phyloP scores from a whole-genome alignment of 768 basidiomycete species.

The Strobilomyces confusus region DNA sequence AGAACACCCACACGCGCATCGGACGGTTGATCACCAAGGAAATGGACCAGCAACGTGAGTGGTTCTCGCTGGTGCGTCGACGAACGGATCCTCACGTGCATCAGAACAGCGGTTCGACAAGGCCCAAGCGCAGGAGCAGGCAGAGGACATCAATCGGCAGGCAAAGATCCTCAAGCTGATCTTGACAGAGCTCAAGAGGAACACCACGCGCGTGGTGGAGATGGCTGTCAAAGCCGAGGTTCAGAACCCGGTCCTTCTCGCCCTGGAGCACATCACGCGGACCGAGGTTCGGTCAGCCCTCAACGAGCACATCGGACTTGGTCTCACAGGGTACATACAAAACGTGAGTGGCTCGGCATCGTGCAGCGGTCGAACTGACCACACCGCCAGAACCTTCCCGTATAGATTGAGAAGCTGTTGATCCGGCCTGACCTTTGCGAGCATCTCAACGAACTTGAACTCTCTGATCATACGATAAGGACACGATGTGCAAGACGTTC shows the following conservation, averaged over 20 bases:
- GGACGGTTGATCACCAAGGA: conserved; percentile 80
- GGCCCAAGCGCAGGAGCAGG: conserved; percentile 69
- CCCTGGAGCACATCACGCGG: conserved; percentile 78
- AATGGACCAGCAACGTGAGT: conserved; percentile 86
- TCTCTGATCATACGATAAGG: conserved; percentile 63
- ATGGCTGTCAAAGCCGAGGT: conserved; percentile 84
- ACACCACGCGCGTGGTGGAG: conserved; percentile 86
- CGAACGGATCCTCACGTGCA: conserved; percentile 3
- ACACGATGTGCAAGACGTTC: conserved; percentile 66
- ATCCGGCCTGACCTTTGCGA: conserved; percentile 75
- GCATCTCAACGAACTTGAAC: conserved; percentile 64
- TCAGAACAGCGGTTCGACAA: conserved; percentile 84
- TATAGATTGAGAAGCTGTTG: conserved; percentile 75
- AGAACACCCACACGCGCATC: conserved; percentile 70
- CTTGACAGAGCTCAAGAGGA: conserved; percentile 80
- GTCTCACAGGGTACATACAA: conserved; percentile 67
- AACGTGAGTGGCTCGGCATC: conserved; percentile 44
- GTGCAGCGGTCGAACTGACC: neutral
- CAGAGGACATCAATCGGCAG: conserved; percentile 78
- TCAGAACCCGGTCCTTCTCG: conserved; percentile 77
- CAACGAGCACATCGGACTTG: conserved; percentile 72
- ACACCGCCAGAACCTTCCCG: conserved; percentile 57
- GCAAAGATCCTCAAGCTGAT: conserved; percentile 88
- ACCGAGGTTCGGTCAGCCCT: conserved; percentile 75
- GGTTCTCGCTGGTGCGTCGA: neutral